Conservation (phyloP, 208 protist genomes). For the Trypanosoma cruzi region DNA sequence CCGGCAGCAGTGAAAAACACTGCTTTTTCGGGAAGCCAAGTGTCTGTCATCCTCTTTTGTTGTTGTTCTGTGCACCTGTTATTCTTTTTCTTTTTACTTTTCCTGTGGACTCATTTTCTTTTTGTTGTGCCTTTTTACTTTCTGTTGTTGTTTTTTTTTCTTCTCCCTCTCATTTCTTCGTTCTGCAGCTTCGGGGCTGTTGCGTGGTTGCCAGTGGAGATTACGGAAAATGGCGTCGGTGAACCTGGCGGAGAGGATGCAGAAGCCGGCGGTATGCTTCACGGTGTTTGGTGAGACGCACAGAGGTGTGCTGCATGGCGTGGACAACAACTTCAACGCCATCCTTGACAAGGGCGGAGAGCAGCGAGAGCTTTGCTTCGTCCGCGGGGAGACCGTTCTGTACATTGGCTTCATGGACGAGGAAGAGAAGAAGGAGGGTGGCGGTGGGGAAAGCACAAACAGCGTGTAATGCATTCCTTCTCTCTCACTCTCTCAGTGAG, state of each 20-base stretch:
- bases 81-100: background rate
- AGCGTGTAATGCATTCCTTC: background rate
- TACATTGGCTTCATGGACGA: conserved; percentile 65
- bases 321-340: conserved; percentile 73
- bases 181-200: conserved; percentile 21
- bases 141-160: background rate
- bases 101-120: too few species aligned
- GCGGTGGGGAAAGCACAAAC: background rate
- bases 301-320: conserved; percentile 47
- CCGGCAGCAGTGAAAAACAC: too few species aligned
- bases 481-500: background rate
- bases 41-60: too few species aligned
- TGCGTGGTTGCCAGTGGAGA: background rate
- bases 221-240: conserved; percentile 49
- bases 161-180: background rate
- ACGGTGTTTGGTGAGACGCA: conserved; percentile 58
- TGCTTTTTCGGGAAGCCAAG: too few species aligned
- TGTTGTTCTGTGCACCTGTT: background rate
- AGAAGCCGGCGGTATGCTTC: conserved; percentile 57
- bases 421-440: background rate
- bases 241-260: conserved; percentile 49
- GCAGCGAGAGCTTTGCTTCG: conserved; percentile 39
- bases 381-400: conserved; percentile 79
- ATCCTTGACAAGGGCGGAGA: conserved; percentile 32
- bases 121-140: too few species aligned